phyloP scores from a whole-genome alignment of 2,329 filamentous ascomycete genomes.

The Apiospora koreana region DNA sequence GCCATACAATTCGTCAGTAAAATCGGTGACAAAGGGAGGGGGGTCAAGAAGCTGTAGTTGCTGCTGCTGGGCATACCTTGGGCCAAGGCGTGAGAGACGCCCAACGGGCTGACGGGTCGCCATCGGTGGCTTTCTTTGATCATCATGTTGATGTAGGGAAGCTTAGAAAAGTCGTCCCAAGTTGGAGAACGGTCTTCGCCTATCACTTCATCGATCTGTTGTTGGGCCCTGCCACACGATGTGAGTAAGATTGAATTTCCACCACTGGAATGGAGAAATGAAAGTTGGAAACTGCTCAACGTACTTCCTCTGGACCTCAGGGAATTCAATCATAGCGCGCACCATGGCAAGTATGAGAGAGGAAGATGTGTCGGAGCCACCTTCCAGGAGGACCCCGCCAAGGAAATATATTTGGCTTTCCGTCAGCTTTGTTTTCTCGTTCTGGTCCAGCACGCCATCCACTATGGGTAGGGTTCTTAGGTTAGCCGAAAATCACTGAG shows the following conservation, averaged over 20 bases:
- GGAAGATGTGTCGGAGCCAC: conserved; percentile 45
- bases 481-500: too few relatives aligned
- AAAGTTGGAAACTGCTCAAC: neutral
- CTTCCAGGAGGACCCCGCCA: conserved; percentile 39
- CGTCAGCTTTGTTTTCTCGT: conserved; percentile 31
- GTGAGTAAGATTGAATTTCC: neutral
- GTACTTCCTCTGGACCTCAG: conserved; percentile 39
- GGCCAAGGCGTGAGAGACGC: conserved; percentile 38
- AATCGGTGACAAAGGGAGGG: neutral
- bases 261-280: neutral
- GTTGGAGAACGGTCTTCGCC: conserved; percentile 36
- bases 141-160: conserved; percentile 42
- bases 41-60: neutral
- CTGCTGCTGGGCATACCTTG: conserved; percentile 15
- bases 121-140: conserved; percentile 46
- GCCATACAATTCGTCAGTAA: neutral
- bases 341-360: conserved; percentile 43
- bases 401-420: conserved; percentile 33
- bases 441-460: conserved; percentile 18
- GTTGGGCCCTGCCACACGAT: conserved; percentile 32
- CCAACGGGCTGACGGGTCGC: conserved; percentile 36
- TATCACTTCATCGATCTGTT: conserved; percentile 40
- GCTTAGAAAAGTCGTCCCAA: conserved; percentile 36
- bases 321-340: conserved; percentile 46
- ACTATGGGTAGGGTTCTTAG: neutral